Conservation (phyloP, 352 stramenopile genomes). For the Phytophthora pinifolia region DNA sequence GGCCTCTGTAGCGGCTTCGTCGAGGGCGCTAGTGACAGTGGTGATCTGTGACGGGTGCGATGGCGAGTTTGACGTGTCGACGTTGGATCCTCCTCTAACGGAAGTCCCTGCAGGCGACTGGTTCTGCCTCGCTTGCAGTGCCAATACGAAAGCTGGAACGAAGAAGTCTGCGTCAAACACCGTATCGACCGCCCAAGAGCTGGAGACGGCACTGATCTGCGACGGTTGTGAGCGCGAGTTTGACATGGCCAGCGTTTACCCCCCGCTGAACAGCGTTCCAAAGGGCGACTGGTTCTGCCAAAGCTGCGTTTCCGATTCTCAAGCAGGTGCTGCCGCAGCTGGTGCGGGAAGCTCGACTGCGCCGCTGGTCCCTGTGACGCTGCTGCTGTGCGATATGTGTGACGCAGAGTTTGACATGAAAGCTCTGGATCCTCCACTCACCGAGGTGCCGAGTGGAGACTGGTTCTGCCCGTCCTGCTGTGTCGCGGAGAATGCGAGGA, state of each 20-base stretch:
- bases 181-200: constrained; percentile 3
- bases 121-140: constrained; percentile 30
- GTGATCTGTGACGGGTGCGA: constrained; percentile 77
- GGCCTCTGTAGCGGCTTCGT: constrained; percentile 2
- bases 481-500: constrained; percentile 3
- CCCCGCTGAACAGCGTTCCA: constrained; percentile 40
- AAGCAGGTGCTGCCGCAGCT: neutral
- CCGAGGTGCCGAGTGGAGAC: constrained; percentile 46
- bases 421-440: constrained; percentile 48
- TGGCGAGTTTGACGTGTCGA: constrained; percentile 59
- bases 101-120: constrained; percentile 48
- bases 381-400: constrained; percentile 75
- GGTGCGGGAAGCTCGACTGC: neutral
- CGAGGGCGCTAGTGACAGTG: constrained; percentile 23
- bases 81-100: constrained; percentile 46
- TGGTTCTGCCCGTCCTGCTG: constrained; percentile 38
- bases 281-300: constrained; percentile 51
- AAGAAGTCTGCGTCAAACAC: neutral
- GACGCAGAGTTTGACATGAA: constrained; percentile 68
- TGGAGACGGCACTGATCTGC: constrained; percentile 55
- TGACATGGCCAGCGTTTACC: constrained; percentile 45
- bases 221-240: constrained; percentile 72
- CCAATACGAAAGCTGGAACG: neutral
- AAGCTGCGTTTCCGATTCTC: constrained; percentile 14
- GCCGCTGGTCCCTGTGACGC: constrained; percentile 27